phyloP scores from a whole-genome alignment of 257 asterid genomes.

The Linaria vulgaris region DNA sequence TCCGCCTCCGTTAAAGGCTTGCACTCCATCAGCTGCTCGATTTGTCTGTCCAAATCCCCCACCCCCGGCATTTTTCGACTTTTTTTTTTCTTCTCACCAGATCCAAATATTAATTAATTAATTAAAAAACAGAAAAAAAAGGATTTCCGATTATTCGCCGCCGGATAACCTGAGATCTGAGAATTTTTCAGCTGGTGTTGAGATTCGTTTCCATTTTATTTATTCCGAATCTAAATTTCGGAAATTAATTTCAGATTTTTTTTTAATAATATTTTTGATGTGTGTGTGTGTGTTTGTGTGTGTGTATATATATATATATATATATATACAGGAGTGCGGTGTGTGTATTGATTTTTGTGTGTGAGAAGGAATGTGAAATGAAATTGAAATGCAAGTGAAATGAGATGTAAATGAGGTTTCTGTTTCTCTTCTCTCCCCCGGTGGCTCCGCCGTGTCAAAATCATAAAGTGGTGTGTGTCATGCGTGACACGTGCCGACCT shows the following conservation, averaged over 20 bases:
- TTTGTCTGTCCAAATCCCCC: slow-evolving; percentile 88
- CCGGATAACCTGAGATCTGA: slow-evolving; percentile 41
- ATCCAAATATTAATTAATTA: slow-evolving; percentile 41
- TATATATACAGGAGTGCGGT: background rate
- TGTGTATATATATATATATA: too few relatives aligned
- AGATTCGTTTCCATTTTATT: slow-evolving; percentile 29
- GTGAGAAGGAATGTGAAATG: slow-evolving; percentile 50
- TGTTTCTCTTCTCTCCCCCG: too few relatives aligned
- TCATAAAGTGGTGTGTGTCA: slow-evolving; percentile 97
- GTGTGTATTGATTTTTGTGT: slow-evolving; percentile 12
- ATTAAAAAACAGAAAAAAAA: too few relatives aligned
- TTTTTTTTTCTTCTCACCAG: background rate
- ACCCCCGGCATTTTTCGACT: slow-evolving; percentile 64
- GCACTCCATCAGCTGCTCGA: slow-evolving; percentile 91
- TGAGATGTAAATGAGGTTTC: slow-evolving; percentile 28
- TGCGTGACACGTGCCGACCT: slow-evolving; percentile 21
- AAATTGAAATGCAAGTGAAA: slow-evolving; percentile 21
- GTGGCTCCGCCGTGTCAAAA: slow-evolving; percentile 72
- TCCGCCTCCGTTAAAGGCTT: slow-evolving; percentile 78
- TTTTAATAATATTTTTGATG: too few relatives aligned
- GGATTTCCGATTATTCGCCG: slow-evolving; percentile 20
- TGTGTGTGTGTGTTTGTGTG: too few relatives aligned
- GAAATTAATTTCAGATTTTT: slow-evolving; percentile 3
- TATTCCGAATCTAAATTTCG: slow-evolving; percentile 22
- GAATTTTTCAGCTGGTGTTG: slow-evolving; percentile 20